Conservation (phyloP, 805 yeast genomes). For the Nakazawaea holstii region DNA sequence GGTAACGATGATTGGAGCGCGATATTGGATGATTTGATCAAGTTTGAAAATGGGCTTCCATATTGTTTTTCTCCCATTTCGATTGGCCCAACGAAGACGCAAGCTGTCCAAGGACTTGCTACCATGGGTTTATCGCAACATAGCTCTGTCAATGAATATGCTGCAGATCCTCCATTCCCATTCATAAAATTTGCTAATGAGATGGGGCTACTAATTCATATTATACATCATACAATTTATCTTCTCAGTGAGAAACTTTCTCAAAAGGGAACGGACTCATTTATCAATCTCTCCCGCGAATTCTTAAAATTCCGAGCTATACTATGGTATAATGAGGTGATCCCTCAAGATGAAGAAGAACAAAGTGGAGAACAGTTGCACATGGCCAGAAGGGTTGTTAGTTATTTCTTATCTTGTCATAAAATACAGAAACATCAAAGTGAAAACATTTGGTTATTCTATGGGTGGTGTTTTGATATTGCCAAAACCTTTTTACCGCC, state of each 20-base stretch:
- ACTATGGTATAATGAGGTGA: slow-evolving; percentile 11
- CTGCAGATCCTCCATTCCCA: slow-evolving; percentile 13
- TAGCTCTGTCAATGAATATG: not conserved
- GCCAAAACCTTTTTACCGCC: slow-evolving; percentile 7
- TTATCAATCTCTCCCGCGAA: not conserved
- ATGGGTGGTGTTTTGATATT: slow-evolving; percentile 11
- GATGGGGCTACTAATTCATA: slow-evolving; percentile 11
- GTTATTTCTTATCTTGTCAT: slow-evolving; percentile 10
- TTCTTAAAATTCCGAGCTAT: slow-evolving; percentile 6
- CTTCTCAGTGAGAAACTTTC: slow-evolving; percentile 9
- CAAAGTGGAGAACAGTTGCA: slow-evolving; percentile 5
- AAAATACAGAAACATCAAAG: not conserved
- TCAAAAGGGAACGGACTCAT: slow-evolving; percentile 1
- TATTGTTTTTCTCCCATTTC: slow-evolving; percentile 9
- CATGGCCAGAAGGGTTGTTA: slow-evolving; percentile 12
- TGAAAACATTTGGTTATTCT: slow-evolving; percentile 9
- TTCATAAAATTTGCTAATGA: slow-evolving; percentile 11
- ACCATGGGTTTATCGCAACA: not conserved
- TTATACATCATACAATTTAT: slow-evolving; percentile 14
- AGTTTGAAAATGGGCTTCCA: slow-evolving; percentile 12
- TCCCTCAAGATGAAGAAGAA: slow-evolving; percentile 1
- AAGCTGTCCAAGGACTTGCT: slow-evolving; percentile 8
- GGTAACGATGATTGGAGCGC: not conserved
- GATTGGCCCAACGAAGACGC: slow-evolving; percentile 9
- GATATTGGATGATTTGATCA: not conserved